Evolutionary conservation across 495 filamentous ascomycete species (phyloP).

Genomic region (Aspergillus nanangensis): DNA sequence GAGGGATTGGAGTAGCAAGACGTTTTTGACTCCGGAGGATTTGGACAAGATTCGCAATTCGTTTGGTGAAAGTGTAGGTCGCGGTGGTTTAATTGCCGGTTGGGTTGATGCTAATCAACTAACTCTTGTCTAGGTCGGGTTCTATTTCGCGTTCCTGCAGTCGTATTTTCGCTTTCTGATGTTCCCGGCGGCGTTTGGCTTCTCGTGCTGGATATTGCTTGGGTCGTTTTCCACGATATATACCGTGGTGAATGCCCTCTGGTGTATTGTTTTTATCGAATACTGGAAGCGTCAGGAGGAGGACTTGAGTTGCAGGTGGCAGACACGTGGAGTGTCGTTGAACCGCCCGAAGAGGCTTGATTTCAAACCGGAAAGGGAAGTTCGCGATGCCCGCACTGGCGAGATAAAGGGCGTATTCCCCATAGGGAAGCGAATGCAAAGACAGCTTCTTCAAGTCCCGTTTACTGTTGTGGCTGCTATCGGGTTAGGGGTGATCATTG

Average conservation of each 20-base stretch:
- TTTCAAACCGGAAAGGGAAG: constrained; percentile 73
- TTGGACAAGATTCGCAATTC: constrained; percentile 79
- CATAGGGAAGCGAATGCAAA: constrained; percentile 65
- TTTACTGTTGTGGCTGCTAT: constrained; percentile 72
- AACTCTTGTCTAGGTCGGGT: constrained; percentile 56
- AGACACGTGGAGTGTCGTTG: constrained; percentile 78
- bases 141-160: constrained; percentile 95
- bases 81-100: background rate
- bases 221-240: constrained; percentile 83
- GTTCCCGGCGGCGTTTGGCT: constrained; percentile 80
- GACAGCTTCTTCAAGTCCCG: constrained; percentile 82
- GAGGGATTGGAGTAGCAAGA: constrained; percentile 79
- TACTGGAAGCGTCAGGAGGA: constrained; percentile 95
- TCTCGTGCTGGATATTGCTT: constrained; percentile 74
- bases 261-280: constrained; percentile 89
- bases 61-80: constrained; percentile 77
- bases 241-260: constrained; percentile 73
- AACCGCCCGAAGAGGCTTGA: constrained; percentile 73
- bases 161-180: constrained; percentile 84
- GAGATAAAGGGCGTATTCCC: constrained; percentile 77
- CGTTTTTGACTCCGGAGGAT: constrained; percentile 71
- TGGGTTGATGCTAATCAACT: constrained; percentile 3
- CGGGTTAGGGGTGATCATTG: constrained; percentile 75
- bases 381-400: constrained; percentile 77
- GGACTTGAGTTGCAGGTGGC: constrained; percentile 88